Percentiles rank a stretch among this genome's conserved stretches.
Conservation (phyloP, 2,329 filamentous ascomycete species). For the Penicillium concentricum region DNA sequence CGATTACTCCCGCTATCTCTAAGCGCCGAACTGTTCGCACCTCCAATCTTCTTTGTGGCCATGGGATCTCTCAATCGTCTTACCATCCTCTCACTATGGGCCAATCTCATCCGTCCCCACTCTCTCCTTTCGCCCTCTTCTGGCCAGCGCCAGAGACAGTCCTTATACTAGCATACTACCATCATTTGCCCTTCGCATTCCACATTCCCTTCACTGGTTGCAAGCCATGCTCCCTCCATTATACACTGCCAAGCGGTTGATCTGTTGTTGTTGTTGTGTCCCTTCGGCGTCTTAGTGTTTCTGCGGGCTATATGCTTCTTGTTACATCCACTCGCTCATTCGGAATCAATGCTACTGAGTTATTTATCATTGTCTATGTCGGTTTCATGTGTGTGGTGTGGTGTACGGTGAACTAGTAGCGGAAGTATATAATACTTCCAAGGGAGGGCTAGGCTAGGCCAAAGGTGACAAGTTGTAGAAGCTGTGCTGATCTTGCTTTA, state of each 20-base stretch:
- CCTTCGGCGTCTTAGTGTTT: conserved; percentile 22
- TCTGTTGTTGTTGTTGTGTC: conserved; percentile 19
- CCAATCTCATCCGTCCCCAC: conserved; percentile 2
- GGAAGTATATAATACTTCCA: conserved; percentile 16
- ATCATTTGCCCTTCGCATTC: conserved; percentile 8
- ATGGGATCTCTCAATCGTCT: conserved; percentile 7
- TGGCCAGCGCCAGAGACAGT: conserved; percentile 19
- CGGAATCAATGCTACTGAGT: conserved; percentile 21
- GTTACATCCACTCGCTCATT: conserved; percentile 22
- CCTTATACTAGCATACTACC: conserved; percentile 15
- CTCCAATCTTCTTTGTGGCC: neutral
- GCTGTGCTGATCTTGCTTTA: conserved; percentile 14
- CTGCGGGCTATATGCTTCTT: conserved; percentile 15
- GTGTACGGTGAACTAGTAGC: neutral
- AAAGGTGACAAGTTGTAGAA: conserved; percentile 13
- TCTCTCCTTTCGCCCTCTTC: conserved; percentile 13
- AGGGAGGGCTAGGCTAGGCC: neutral
- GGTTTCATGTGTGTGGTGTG: conserved; percentile 4
- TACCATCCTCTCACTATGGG: conserved; percentile 7
- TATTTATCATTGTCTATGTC: conserved; percentile 14
- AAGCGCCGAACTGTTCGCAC: conserved; percentile 1
- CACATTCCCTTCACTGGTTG: conserved; percentile 21
- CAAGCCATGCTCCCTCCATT: conserved; percentile 16
- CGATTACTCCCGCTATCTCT: conserved; percentile 6
- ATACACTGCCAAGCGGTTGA: conserved; percentile 27